These are phyloP conservation scores for Annulohypoxylon maeteangense DNA, from an alignment of 495 filamentous ascomycete species.

Conservation along the genomic window DNA sequence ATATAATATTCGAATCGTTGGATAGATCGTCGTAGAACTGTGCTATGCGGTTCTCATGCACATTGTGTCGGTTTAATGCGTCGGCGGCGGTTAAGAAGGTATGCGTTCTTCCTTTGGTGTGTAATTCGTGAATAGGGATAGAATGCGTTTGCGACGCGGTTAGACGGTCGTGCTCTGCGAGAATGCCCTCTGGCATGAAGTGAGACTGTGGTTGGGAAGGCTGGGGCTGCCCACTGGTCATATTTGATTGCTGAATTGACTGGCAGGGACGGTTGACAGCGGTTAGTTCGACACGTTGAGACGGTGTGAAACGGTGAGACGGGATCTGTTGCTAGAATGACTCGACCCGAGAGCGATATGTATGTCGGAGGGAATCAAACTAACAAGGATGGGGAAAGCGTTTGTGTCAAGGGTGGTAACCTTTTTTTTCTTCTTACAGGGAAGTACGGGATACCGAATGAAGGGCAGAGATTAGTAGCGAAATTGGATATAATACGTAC, in stretches of 20 bases:
- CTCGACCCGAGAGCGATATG: slow-evolving; percentile 32
- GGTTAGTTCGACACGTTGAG: slow-evolving; percentile 34
- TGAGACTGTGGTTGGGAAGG: slow-evolving; percentile 39
- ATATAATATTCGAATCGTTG: slow-evolving; percentile 25
- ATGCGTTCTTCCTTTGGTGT: slow-evolving; percentile 20
- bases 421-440: slow-evolving; percentile 28
- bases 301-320: slow-evolving; percentile 40
- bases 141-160: slow-evolving; percentile 25
- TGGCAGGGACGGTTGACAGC: slow-evolving; percentile 28
- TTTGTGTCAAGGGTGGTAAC: slow-evolving; percentile 32
- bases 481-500: slow-evolving; percentile 21
- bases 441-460: slow-evolving; percentile 31
- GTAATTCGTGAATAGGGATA: slow-evolving; percentile 16
- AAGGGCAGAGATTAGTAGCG: slow-evolving; percentile 8
- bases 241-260: slow-evolving; percentile 33
- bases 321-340: slow-evolving; percentile 40
- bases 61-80: slow-evolving; percentile 42
- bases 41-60: slow-evolving; percentile 29
- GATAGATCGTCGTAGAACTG: slow-evolving; percentile 25
- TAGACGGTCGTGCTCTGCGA: slow-evolving; percentile 28
- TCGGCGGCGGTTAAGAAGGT: slow-evolving; percentile 37
- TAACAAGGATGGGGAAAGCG: slow-evolving; percentile 45
- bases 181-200: slow-evolving; percentile 33
- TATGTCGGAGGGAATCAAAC: slow-evolving; percentile 17
- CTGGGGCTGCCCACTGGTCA: slow-evolving; percentile 33